phyloP scores from a whole-genome alignment of 768 basidiomycete genomes.

The Phaeotremella skinneri region DNA sequence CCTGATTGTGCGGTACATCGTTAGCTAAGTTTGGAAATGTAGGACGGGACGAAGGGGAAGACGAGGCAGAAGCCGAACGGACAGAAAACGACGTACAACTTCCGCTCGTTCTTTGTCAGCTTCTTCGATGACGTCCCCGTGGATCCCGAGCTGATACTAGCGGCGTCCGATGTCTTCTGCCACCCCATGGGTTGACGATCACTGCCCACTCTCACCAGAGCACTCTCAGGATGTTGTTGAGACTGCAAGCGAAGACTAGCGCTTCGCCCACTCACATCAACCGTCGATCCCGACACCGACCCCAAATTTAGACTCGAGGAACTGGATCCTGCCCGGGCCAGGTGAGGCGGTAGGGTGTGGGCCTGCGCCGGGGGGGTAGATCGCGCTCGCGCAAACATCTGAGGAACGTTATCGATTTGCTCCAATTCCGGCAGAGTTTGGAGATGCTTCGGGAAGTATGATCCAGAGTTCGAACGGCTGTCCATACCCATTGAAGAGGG shows the following conservation, averaged over 20 bases:
- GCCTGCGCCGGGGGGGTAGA: too few species aligned
- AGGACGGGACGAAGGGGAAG: neutral
- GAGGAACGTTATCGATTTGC: too few species aligned
- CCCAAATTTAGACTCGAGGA: too few species aligned
- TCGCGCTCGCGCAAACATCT: too few species aligned
- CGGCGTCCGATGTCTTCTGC: constrained; percentile 10
- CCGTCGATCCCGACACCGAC: too few species aligned
- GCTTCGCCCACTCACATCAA: too few species aligned
- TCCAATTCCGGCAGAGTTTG: neutral
- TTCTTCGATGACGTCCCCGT: constrained; percentile 28
- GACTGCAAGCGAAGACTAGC: too few species aligned
- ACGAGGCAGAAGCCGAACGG: neutral
- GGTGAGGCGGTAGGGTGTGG: too few species aligned
- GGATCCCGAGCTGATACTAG: constrained; percentile 32
- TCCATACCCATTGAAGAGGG: constrained; percentile 9
- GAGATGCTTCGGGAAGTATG: neutral
- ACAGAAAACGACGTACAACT: constrained; percentile 15
- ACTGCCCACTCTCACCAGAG: too few species aligned
- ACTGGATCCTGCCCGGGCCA: too few species aligned
- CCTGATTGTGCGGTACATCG: constrained; percentile 12
- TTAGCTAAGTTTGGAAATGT: neutral
- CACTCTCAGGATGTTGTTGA: too few species aligned
- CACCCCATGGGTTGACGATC: too few species aligned
- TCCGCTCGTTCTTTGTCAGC: constrained; percentile 25
- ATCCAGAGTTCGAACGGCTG: constrained; percentile 15